These are phyloP conservation scores for Apiospora kogelbergensis DNA, from an alignment of 2,329 filamentous ascomycete genomes.

Conservation along the genomic window DNA sequence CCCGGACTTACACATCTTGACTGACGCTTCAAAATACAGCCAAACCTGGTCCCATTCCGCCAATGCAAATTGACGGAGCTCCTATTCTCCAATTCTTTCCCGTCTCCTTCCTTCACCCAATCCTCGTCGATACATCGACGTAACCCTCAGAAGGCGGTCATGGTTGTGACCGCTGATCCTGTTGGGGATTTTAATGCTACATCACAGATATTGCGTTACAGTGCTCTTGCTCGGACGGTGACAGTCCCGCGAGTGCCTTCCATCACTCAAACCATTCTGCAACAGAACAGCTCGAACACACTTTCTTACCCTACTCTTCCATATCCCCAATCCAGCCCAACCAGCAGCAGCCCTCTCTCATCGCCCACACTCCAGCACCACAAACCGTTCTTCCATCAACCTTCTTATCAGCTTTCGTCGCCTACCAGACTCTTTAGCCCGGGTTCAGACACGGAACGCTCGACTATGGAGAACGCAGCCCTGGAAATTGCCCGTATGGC, in stretches of 20 bases:
- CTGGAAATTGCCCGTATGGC: slow-evolving; percentile 78
- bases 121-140: slow-evolving; percentile 44
- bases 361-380: slow-evolving; percentile 36
- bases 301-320: slow-evolving; percentile 17
- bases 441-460: slow-evolving; percentile 51
- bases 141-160: slow-evolving; percentile 82
- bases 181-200: slow-evolving; percentile 95
- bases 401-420: slow-evolving; percentile 26
- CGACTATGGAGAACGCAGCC: slow-evolving; percentile 80
- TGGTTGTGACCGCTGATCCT: slow-evolving; percentile 95
- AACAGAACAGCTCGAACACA: slow-evolving; percentile 26
- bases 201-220: slow-evolving; percentile 92
- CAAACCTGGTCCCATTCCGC: slow-evolving; percentile 73
- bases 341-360: slow-evolving; percentile 25
- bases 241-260: slow-evolving; percentile 88
- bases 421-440: slow-evolving; percentile 31
- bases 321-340: slow-evolving; percentile 20
- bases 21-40: slow-evolving; percentile 42
- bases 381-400: slow-evolving; percentile 41
- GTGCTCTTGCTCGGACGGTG: slow-evolving; percentile 87
- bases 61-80: slow-evolving; percentile 86
- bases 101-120: slow-evolving; percentile 42
- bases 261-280: slow-evolving; percentile 69
- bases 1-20: not conserved
- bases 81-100: slow-evolving; percentile 86